phyloP scores from a whole-genome alignment of 2,329 filamentous ascomycete genomes.

The Paramyrothecium roridum region DNA sequence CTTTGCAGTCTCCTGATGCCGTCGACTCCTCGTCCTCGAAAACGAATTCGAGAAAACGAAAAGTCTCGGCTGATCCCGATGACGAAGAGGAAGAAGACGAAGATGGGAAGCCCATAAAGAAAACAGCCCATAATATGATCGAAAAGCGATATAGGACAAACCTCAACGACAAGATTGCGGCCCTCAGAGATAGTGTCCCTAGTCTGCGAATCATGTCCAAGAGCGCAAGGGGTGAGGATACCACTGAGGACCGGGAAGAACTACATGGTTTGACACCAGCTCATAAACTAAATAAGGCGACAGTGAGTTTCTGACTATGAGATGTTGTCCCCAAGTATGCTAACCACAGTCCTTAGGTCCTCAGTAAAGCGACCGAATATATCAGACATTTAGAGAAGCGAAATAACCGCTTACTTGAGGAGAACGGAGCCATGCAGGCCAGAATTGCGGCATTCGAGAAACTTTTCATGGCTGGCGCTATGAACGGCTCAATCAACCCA shows the following conservation, averaged over 20 bases:
- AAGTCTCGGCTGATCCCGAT: slow-evolving; percentile 57
- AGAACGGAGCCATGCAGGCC: slow-evolving; percentile 75
- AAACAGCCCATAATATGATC: slow-evolving; percentile 97
- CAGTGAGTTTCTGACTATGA: slow-evolving; percentile 44
- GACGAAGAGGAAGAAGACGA: slow-evolving; percentile 52
- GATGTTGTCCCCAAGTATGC: slow-evolving; percentile 1
- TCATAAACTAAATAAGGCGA: slow-evolving; percentile 97
- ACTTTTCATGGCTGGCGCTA: slow-evolving; percentile 75
- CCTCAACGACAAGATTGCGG: slow-evolving; percentile 94
- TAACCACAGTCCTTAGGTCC: slow-evolving; percentile 44
- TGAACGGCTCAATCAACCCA: slow-evolving; percentile 55
- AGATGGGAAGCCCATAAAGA: slow-evolving; percentile 64
- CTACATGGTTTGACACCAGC: slow-evolving; percentile 73
- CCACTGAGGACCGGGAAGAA: slow-evolving; percentile 74
- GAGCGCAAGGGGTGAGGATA: slow-evolving; percentile 64
- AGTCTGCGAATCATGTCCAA: slow-evolving; percentile 83
- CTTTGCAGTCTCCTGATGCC: slow-evolving; percentile 59
- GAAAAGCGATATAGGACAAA: slow-evolving; percentile 97
- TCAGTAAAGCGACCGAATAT: slow-evolving; percentile 95
- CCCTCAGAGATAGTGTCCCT: slow-evolving; percentile 86
- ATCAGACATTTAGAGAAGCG: slow-evolving; percentile 91
- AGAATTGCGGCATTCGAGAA: slow-evolving; percentile 75
- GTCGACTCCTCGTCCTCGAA: slow-evolving; percentile 34
- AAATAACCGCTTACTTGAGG: slow-evolving; percentile 76
- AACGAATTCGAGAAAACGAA: slow-evolving; percentile 61